phyloP scores from a whole-genome alignment of 257 asterid species.

The Thymus mandschuricus region DNA sequence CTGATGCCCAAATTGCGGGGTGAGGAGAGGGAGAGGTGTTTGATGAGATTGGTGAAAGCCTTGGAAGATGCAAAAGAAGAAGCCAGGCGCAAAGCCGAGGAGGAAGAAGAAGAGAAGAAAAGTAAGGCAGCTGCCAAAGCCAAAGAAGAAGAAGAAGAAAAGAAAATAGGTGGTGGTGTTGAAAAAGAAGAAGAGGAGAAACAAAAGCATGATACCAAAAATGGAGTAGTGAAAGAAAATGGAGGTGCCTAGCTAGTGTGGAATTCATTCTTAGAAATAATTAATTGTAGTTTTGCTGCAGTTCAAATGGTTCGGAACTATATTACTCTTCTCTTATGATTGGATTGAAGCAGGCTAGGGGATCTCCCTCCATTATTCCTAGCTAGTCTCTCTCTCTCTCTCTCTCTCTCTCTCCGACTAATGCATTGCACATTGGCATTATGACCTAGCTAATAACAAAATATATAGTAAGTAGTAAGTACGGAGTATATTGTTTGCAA shows the following conservation, averaged over 20 bases:
- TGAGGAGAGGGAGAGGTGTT: constrained; percentile 37
- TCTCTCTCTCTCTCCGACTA: too few species aligned
- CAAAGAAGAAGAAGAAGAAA: constrained; percentile 15
- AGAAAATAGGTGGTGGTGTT: not conserved
- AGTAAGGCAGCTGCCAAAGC: constrained; percentile 29
- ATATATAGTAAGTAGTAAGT: too few species aligned
- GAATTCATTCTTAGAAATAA: not conserved
- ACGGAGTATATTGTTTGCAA: too few species aligned
- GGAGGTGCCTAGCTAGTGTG: too few species aligned
- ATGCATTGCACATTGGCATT: too few species aligned
- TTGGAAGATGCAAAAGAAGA: constrained; percentile 44
- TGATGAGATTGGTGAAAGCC: constrained; percentile 46
- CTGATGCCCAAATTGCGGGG: constrained; percentile 54
- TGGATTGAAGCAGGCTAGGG: too few species aligned
- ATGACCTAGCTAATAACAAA: too few species aligned
- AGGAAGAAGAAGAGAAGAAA: constrained; percentile 34
- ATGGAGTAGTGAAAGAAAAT: constrained; percentile 7
- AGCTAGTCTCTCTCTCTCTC: too few species aligned
- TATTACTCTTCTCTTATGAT: too few species aligned
- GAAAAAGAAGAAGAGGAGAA: constrained; percentile 6
- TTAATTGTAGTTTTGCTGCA: too few species aligned
- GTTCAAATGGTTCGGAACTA: too few species aligned
- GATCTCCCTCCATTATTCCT: too few species aligned
- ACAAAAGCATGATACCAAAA: not conserved
- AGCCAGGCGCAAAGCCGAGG: constrained; percentile 34